These are phyloP conservation scores for Ceratorhiza oryzae-sativae DNA, from an alignment of 1,284 basidiomycete species.

Conservation along the genomic window DNA sequence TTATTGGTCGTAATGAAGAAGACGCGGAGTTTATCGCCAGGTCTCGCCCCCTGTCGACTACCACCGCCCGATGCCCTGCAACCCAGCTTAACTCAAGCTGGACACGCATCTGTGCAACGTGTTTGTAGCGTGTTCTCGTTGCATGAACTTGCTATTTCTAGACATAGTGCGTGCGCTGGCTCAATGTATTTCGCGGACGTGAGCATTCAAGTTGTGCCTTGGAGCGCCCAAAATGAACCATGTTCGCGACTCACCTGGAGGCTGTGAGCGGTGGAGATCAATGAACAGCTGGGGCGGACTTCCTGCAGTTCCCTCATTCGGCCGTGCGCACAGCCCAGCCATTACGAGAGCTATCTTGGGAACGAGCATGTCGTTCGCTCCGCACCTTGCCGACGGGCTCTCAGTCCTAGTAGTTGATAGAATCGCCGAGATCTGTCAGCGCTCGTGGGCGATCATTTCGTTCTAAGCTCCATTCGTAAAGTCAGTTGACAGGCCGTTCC, in stretches of 20 bases:
- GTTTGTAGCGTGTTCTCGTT: background rate
- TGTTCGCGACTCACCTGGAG: background rate
- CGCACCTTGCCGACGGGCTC: background rate
- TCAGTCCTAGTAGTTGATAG: background rate
- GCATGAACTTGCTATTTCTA: background rate
- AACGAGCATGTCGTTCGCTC: background rate
- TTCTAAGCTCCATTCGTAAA: background rate
- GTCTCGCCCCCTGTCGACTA: background rate
- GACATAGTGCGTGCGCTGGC: background rate
- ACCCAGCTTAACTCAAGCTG: background rate
- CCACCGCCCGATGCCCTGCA: background rate
- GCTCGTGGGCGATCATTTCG: background rate
- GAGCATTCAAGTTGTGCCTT: background rate
- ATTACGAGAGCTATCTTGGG: background rate
- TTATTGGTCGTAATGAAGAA: background rate
- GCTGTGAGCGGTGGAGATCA: background rate
- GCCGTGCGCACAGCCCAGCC: background rate
- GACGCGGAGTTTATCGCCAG: background rate
- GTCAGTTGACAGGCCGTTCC: background rate
- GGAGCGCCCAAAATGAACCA: conserved; percentile 1
- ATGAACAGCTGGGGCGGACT: background rate
- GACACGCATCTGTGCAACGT: background rate
- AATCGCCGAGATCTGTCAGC: conserved; percentile 34
- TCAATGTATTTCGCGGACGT: background rate
- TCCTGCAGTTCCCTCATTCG: conserved; percentile 4